Evolutionary conservation across 257 asterid species (phyloP).

Genomic region (Solanum virginianum): DNA sequence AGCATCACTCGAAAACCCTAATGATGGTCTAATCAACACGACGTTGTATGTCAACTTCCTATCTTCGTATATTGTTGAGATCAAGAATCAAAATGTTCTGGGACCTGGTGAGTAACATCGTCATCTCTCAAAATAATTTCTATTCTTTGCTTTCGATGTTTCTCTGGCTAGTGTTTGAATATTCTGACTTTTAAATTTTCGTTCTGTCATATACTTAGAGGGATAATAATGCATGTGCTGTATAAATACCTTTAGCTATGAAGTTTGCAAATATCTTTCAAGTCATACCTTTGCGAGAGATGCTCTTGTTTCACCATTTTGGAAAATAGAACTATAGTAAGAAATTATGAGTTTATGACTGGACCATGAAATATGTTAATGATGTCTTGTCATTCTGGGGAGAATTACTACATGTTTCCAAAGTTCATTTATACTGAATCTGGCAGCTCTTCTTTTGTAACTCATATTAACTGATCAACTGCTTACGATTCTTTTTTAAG

Average conservation of each 20-base stretch:
- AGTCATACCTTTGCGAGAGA: neutral
- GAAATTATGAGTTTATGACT: neutral
- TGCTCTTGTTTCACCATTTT: neutral
- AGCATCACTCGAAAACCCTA: constrained; percentile 55
- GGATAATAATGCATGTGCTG: neutral
- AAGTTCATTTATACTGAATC: neutral
- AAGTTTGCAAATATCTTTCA: neutral
- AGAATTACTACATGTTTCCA: neutral
- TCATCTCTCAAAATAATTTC: neutral
- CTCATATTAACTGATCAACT: neutral
- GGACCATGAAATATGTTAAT: neutral
- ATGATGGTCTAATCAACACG: constrained; percentile 61
- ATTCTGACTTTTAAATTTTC: neutral
- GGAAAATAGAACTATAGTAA: neutral
- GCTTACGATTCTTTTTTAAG: neutral
- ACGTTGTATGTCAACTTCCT: constrained; percentile 75
- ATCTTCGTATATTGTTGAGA: constrained; percentile 72
- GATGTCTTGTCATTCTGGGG: neutral
- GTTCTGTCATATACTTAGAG: neutral
- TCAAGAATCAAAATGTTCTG: constrained; percentile 49
- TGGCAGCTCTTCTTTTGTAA: neutral
- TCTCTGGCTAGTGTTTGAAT: neutral
- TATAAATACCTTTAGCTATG: neutral
- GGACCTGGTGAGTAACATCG: constrained; percentile 76
- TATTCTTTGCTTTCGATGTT: neutral